phyloP scores from a whole-genome alignment of 2,329 filamentous ascomycete species.

The Nothopassalora personata region DNA sequence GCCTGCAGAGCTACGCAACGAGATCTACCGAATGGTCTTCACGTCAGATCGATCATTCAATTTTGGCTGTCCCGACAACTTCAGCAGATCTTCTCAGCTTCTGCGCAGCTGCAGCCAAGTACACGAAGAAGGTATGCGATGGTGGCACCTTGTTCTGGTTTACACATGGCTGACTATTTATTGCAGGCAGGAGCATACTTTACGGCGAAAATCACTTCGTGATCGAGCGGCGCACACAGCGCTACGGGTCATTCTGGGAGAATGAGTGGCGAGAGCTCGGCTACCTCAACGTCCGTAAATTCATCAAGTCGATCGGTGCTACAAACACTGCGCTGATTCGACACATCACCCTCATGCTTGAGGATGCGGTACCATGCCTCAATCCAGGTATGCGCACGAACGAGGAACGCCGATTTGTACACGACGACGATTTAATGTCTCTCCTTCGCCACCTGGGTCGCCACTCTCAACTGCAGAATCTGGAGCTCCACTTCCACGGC shows the following conservation, averaged over 20 bases:
- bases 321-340: constrained; percentile 44
- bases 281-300: constrained; percentile 36
- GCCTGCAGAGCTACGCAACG: constrained; percentile 43
- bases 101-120: constrained; percentile 44
- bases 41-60: constrained; percentile 31
- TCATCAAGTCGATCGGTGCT: constrained; percentile 44
- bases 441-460: constrained; percentile 41
- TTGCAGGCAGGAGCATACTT: constrained; percentile 38
- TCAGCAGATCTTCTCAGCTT: constrained; percentile 41
- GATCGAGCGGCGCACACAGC: constrained; percentile 37
- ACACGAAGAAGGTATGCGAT: constrained; percentile 17
- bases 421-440: constrained; percentile 44
- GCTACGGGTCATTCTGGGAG: constrained; percentile 38
- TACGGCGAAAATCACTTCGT: constrained; percentile 48
- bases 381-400: constrained; percentile 35
- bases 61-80: constrained; percentile 34
- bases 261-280: constrained; percentile 34
- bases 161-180: constrained; percentile 16
- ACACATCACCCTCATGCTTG: constrained; percentile 41
- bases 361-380: constrained; percentile 41
- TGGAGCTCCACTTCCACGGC: constrained; percentile 42
- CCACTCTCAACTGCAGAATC: constrained; percentile 38
- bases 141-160: not conserved
- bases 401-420: constrained; percentile 45
- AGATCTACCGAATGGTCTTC: constrained; percentile 43